A percentile compares a stretch with the other conserved stretches of the same genome.
phyloP scores from a whole-genome alignment of 495 filamentous ascomycete species.

The Neurospora sp. region DNA sequence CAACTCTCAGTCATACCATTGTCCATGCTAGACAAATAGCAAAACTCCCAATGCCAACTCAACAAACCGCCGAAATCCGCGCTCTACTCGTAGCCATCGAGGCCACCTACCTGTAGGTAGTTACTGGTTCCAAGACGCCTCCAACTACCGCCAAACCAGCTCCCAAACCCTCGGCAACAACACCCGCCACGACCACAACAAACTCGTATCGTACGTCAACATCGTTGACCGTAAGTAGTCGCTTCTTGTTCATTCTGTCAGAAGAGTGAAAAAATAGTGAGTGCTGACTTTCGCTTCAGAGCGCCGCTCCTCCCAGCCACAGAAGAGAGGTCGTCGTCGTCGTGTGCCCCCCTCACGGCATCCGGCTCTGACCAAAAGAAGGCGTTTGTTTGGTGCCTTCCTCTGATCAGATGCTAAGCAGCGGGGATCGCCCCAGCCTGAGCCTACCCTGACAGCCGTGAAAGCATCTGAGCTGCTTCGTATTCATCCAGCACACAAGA shows the following conservation, averaged over 20 bases:
- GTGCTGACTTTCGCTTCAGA: neutral
- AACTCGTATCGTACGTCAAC: conserved; percentile 3
- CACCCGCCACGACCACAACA: conserved; percentile 11
- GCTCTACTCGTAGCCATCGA: too few relatives aligned
- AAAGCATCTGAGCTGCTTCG: conserved; percentile 11
- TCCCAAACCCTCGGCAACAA: conserved; percentile 16
- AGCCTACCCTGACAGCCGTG: conserved; percentile 10
- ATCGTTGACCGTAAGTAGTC: neutral
- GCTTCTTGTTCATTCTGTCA: neutral
- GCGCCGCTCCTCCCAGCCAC: neutral
- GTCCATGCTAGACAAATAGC: too few relatives aligned
- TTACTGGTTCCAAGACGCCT: conserved; percentile 7
- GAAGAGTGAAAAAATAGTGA: neutral
- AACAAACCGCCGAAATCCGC: too few relatives aligned
- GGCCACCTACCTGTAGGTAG: neutral
- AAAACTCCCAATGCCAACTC: too few relatives aligned
- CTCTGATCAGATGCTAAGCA: neutral
- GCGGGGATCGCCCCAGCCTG: conserved; percentile 4
- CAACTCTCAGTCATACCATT: neutral
- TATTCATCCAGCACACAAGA: conserved; percentile 11
- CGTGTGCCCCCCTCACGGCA: neutral
- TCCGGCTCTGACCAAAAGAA: neutral
- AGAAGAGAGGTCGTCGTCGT: neutral
- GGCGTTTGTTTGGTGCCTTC: neutral
- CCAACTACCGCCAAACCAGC: conserved; percentile 13